Evolutionary conservation across 257 asterid species (phyloP).

Genomic region (Nicotiana benthamiana): DNA sequence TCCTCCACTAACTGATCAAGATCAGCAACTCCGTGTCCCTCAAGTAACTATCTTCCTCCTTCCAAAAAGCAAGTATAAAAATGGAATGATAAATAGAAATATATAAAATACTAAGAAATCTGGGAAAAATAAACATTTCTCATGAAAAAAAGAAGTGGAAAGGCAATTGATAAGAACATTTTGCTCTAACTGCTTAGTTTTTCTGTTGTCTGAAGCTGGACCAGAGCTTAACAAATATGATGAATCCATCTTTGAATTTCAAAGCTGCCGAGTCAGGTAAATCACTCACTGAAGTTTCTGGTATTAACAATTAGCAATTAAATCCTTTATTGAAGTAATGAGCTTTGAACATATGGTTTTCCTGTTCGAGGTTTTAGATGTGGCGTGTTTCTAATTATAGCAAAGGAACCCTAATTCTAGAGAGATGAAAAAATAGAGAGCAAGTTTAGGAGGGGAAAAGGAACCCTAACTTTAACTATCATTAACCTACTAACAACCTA

Average conservation of each 20-base stretch:
- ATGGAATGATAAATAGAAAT: background rate
- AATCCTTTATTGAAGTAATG: background rate
- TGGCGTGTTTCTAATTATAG: too few species aligned
- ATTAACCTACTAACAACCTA: too few species aligned
- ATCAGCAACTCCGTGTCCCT: slow-evolving; percentile 1
- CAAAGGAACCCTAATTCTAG: too few species aligned
- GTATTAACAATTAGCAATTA: background rate
- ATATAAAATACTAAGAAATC: background rate
- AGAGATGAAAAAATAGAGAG: too few species aligned
- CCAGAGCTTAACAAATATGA: slow-evolving; percentile 11
- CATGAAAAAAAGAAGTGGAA: background rate
- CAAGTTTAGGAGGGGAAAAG: too few species aligned
- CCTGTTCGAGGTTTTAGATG: background rate
- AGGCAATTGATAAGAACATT: background rate
- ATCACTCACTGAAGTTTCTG: slow-evolving; percentile 9
- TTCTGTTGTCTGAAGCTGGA: slow-evolving; percentile 10
- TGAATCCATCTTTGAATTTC: slow-evolving; percentile 7
- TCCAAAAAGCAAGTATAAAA: background rate
- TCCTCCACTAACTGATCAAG: slow-evolving; percentile 6
- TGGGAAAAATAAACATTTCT: background rate
- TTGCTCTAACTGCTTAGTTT: background rate
- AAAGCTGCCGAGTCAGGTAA: slow-evolving; percentile 11
- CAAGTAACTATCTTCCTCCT: slow-evolving; percentile 11
- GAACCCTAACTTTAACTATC: too few species aligned
- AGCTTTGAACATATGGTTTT: background rate